These are phyloP conservation scores for Setaria italica DNA, from an alignment of 202 grass and related monocot genomes.

Conservation along the genomic window DNA sequence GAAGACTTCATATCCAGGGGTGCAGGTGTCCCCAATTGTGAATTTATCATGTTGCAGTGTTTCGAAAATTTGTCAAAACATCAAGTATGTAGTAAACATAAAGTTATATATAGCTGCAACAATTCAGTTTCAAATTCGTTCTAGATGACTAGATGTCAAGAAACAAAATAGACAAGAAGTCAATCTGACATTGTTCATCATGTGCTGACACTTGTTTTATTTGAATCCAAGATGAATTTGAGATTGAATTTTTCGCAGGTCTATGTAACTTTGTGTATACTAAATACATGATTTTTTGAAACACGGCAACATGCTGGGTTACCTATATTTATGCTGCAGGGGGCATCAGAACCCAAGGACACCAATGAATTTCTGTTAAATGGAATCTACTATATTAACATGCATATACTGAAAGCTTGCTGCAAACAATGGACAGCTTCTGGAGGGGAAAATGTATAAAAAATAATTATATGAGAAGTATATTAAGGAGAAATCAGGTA, in stretches of 20 bases:
- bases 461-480: not conserved
- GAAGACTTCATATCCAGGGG: too few relatives aligned
- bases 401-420: not conserved
- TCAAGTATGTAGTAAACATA: not conserved
- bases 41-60: not conserved
- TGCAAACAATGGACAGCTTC: conserved; percentile 3
- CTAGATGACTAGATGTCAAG: too few relatives aligned
- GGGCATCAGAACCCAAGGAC: too few relatives aligned
- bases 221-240: not conserved
- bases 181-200: not conserved
- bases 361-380: too few relatives aligned
- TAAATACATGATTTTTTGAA: not conserved
- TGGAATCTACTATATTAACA: too few relatives aligned
- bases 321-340: too few relatives aligned
- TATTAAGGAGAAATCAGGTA: not conserved
- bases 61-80: not conserved
- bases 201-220: not conserved
- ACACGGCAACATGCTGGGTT: not conserved
- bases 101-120: not conserved
- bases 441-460: not conserved
- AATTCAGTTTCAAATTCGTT: not conserved
- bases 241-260: not conserved
- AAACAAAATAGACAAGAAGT: not conserved
- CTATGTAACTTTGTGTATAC: not conserved
- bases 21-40: not conserved